Conservation (phyloP, 345 rosid species). For the Draba incana region DNA sequence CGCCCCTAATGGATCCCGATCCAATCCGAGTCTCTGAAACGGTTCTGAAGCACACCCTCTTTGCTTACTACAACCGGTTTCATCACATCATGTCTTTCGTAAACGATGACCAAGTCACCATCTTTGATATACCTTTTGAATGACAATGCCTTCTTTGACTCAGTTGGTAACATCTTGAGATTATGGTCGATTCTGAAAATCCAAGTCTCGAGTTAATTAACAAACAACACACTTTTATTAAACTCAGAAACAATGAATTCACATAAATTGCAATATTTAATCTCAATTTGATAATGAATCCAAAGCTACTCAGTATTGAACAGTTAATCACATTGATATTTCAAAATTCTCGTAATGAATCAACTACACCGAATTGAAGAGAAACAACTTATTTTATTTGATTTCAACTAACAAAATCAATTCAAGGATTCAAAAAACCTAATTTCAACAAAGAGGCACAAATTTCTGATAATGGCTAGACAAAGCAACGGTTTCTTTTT, state of each 20-base stretch:
- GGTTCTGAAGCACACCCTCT: constrained; percentile 73
- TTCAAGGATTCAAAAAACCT: too few relatives aligned
- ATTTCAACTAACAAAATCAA: too few relatives aligned
- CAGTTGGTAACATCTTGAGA: constrained; percentile 60
- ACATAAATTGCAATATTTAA: not conserved
- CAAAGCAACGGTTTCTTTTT: too few relatives aligned
- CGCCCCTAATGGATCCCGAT: constrained; percentile 91
- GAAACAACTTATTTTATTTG: too few relatives aligned
- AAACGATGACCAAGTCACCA: constrained; percentile 76
- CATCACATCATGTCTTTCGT: constrained; percentile 86
- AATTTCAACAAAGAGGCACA: too few relatives aligned
- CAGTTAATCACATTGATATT: too few relatives aligned
- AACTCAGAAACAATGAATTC: not conserved
- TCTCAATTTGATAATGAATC: not conserved
- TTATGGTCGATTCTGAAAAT: constrained; percentile 35
- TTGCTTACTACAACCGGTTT: constrained; percentile 72
- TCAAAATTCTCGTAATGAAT: too few relatives aligned
- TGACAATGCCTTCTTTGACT: constrained; percentile 53
- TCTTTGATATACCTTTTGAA: too few relatives aligned
- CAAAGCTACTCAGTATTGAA: constrained; percentile 15
- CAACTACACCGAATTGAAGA: too few relatives aligned
- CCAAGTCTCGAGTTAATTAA: not conserved
- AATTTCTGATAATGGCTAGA: too few relatives aligned
- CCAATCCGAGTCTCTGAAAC: constrained; percentile 93
- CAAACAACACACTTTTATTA: not conserved